phyloP scores from a whole-genome alignment of 179 eudicot species.

The Beta macrorhiza region DNA sequence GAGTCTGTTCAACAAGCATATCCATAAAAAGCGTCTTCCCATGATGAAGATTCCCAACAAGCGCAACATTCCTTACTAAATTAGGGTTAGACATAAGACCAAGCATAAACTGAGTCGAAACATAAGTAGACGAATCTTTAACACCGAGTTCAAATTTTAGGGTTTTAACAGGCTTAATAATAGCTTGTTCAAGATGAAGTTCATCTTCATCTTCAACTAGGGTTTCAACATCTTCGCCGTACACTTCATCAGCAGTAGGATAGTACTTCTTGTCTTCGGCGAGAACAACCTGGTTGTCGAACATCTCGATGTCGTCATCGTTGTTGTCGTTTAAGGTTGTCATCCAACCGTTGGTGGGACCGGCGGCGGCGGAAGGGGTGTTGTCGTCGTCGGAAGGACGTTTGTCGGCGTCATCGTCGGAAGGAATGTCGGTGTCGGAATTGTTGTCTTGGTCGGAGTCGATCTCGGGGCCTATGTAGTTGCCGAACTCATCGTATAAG shows the following conservation, averaged over 20 bases:
- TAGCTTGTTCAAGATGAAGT: constrained; percentile 76
- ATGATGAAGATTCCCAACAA: constrained; percentile 81
- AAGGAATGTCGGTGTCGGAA: constrained; percentile 44
- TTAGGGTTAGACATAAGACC: constrained; percentile 87
- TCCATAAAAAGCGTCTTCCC: constrained; percentile 96
- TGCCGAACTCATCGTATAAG: constrained; percentile 94
- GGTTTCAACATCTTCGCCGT: constrained; percentile 97
- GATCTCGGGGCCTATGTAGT: constrained; percentile 96
- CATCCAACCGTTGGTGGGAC: constrained; percentile 62
- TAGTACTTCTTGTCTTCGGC: constrained; percentile 97
- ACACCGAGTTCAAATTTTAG: constrained; percentile 88
- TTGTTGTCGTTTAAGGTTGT: constrained; percentile 31
- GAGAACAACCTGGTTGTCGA: constrained; percentile 78
- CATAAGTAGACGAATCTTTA: constrained; percentile 87
- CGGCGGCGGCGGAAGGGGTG: constrained; percentile 42
- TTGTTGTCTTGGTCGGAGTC: constrained; percentile 79
- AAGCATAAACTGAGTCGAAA: constrained; percentile 80
- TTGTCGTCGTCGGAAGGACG: constrained; percentile 39
- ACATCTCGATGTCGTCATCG: constrained; percentile 66
- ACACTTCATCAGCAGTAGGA: constrained; percentile 95
- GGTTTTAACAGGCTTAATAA: constrained; percentile 73
- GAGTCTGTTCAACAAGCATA: constrained; percentile 97
- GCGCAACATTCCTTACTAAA: constrained; percentile 85
- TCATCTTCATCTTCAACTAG: constrained; percentile 98
- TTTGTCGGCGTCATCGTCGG: constrained; percentile 38